These are phyloP conservation scores for Ophiostoma montium DNA, from an alignment of 2,329 filamentous ascomycete species.

Conservation along the genomic window DNA sequence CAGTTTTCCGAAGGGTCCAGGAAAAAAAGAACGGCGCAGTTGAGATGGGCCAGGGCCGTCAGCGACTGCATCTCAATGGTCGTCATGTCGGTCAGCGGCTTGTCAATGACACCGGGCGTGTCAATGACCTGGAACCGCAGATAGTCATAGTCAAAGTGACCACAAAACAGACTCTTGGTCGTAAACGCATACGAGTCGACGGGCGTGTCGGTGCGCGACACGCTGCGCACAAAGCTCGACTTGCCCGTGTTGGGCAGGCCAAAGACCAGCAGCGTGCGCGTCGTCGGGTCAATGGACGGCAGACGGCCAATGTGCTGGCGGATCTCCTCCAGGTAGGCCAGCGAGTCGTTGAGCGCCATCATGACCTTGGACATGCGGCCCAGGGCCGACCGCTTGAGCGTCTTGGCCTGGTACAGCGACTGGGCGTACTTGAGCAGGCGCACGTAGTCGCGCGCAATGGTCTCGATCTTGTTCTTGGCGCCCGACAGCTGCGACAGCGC, in stretches of 20 bases:
- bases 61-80: constrained; percentile 99
- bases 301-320: constrained; percentile 94
- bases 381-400: constrained; percentile 88
- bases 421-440: constrained; percentile 83
- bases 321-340: constrained; percentile 91
- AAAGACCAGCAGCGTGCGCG: constrained; percentile 86
- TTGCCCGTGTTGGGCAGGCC: constrained; percentile 98
- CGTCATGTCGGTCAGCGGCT: constrained; percentile 98
- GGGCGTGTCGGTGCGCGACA: constrained; percentile 89
- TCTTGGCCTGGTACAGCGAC: constrained; percentile 96
- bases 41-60: constrained; percentile 90
- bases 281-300: constrained; percentile 96
- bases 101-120: constrained; percentile 95
- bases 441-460: constrained; percentile 90
- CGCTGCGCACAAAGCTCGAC: constrained; percentile 83
- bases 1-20: constrained; percentile 97
- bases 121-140: constrained; percentile 74
- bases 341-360: constrained; percentile 84
- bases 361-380: constrained; percentile 98
- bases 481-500: constrained; percentile 92
- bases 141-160: constrained; percentile 96
- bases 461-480: constrained; percentile 92
- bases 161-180: constrained; percentile 92
- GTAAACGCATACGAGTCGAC: constrained; percentile 94
- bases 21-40: constrained; percentile 92